phyloP scores from a whole-genome alignment of 2,329 filamentous ascomycete species.

The Xylariaceae sp. region DNA sequence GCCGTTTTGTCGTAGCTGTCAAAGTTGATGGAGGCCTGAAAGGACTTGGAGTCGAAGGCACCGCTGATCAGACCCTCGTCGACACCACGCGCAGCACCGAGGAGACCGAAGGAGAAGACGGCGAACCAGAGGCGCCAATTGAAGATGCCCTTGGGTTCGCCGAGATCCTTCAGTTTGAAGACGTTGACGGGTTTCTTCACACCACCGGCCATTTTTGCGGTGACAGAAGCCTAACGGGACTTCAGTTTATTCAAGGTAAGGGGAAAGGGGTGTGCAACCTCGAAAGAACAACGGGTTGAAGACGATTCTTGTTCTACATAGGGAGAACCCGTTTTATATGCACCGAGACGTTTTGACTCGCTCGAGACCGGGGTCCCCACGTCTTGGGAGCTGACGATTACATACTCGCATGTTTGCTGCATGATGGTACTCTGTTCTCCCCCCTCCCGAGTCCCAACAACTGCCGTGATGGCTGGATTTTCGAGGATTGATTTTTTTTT shows the following conservation, averaged over 20 bases:
- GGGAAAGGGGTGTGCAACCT: neutral
- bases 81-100: constrained; percentile 72
- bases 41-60: constrained; percentile 62
- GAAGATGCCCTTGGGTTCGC: constrained; percentile 64
- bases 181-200: constrained; percentile 44
- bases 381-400: neutral
- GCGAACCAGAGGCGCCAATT: constrained; percentile 78
- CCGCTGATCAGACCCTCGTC: constrained; percentile 75
- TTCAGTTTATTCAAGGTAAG: neutral
- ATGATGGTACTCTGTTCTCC: neutral
- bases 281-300: neutral
- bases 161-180: constrained; percentile 58
- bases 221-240: neutral
- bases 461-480: neutral
- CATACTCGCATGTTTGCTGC: neutral
- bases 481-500: neutral
- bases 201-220: constrained; percentile 28
- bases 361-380: neutral
- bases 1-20: constrained; percentile 46
- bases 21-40: constrained; percentile 55
- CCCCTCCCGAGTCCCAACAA: neutral
- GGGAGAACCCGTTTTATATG: neutral
- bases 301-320: no score
- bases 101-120: constrained; percentile 66
- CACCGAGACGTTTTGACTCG: neutral